phyloP scores from a whole-genome alignment of 2,329 filamentous ascomycete species.

The Sclerotinia borealis region DNA sequence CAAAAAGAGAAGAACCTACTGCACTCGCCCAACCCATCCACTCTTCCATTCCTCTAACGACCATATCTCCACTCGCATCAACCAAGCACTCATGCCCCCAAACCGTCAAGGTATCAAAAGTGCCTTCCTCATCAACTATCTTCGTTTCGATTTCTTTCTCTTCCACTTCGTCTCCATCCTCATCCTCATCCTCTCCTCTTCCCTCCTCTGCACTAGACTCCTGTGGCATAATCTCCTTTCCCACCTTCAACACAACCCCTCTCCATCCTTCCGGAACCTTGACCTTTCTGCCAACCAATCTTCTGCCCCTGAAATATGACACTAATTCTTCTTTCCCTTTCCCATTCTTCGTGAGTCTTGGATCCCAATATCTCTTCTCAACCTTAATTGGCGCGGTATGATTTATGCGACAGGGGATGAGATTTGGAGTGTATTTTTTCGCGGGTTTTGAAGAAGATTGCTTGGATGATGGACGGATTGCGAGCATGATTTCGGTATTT shows the following conservation, averaged over 20 bases:
- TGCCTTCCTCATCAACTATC: constrained; percentile 55
- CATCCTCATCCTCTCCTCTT: constrained; percentile 14
- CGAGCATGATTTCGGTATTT: not conserved
- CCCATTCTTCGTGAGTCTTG: not conserved
- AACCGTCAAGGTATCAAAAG: constrained; percentile 71
- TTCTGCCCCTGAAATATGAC: constrained; percentile 8
- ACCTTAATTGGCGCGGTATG: not conserved
- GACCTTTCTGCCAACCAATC: constrained; percentile 15
- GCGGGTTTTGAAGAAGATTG: not conserved
- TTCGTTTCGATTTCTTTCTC: constrained; percentile 46
- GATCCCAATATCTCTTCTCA: constrained; percentile 9
- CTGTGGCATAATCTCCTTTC: not conserved
- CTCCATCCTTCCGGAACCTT: constrained; percentile 1
- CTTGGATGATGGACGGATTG: not conserved
- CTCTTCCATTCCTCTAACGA: constrained; percentile 69
- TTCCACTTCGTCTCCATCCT: constrained; percentile 38
- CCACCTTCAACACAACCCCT: not conserved
- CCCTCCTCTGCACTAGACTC: not conserved
- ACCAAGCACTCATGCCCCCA: constrained; percentile 74
- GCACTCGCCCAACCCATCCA: constrained; percentile 70
- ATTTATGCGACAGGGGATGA: constrained; percentile 10
- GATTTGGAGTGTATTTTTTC: not conserved
- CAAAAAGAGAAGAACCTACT: constrained; percentile 36
- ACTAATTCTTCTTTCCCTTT: not conserved
- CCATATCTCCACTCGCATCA: constrained; percentile 58